A percentile compares a stretch with the other conserved stretches of the same genome.
Conservation (phyloP, 139 green algal genomes). For the Protoeuglena noctilucae region DNA sequence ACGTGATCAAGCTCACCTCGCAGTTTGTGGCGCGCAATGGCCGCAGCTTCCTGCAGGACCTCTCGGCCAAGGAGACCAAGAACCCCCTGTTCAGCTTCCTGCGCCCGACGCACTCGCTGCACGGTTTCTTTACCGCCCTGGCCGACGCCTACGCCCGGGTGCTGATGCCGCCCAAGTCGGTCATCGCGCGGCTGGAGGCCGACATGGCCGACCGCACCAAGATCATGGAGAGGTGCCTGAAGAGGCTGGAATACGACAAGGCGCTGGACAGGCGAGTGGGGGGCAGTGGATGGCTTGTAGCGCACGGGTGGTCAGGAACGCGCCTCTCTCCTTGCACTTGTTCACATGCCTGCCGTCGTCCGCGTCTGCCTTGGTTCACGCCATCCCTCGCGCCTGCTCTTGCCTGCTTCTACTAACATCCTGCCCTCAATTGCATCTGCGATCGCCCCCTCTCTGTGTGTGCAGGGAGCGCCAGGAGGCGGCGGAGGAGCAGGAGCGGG, state of each 20-base stretch:
- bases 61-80: slow-evolving; percentile 23
- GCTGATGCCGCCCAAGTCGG: slow-evolving; percentile 74
- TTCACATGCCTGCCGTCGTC: too few species aligned
- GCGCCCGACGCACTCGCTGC: slow-evolving; percentile 85
- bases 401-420: neutral
- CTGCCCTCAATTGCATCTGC: neutral
- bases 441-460: neutral
- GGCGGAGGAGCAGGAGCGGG: slow-evolving; percentile 56
- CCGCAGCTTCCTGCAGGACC: slow-evolving; percentile 57
- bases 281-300: too few species aligned
- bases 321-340: too few species aligned
- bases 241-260: slow-evolving; percentile 80
- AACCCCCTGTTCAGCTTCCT: slow-evolving; percentile 87
- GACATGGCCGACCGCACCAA: slow-evolving; percentile 26
- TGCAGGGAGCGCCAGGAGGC: slow-evolving; percentile 41
- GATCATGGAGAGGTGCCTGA: slow-evolving; percentile 62
- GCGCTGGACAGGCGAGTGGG: slow-evolving; percentile 33
- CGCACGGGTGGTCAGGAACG: too few species aligned
- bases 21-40: slow-evolving; percentile 92
- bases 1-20: slow-evolving; percentile 87
- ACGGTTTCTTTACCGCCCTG: slow-evolving; percentile 82
- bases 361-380: too few species aligned
- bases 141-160: slow-evolving; percentile 83
- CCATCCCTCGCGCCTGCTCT: too few species aligned
- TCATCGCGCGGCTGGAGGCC: slow-evolving; percentile 33